Base-by-base conservation (phyloP, 1,284 basidiomycete species). In the Omphalotus olearius region DNA sequence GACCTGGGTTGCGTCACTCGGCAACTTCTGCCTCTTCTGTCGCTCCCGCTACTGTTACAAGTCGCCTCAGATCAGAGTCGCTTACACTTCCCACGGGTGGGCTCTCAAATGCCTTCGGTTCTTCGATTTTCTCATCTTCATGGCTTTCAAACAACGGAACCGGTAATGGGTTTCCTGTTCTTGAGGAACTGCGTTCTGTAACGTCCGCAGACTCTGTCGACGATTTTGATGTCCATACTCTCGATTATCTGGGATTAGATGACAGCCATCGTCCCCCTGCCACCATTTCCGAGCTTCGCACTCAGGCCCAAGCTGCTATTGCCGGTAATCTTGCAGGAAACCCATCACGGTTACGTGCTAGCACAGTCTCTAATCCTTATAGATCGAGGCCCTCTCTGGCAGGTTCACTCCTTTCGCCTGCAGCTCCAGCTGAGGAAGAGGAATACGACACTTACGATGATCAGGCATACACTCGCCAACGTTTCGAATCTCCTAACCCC, bases 231-330 rank as follows among this genome's bases (percentile, higher is more conserved):
- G 90, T 94, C 46, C 89, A 93, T 63, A 97, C 94, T 23, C 79
- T 98, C 57, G 93, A 95, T 68, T 97, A 97, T 66, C 87, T 98
- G 48, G 94, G 94, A 42, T 78, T 98, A 59, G 94, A 94, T 60
- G 90, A 92, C 56, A 73, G 70, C 52, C 76, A 77, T 58, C 77
- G 80, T 51, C 79, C 78, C 54, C 82, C 84, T 3, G 91, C 89
- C 9, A 92, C 88, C 46, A 83, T 93, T 56, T 83, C 88, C 14
- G 92, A 93, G 68, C 74, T 93, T 54, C 84, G 88, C 58, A 89
- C 80, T 58, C 92, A 93, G 66, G 88, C 89, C 39, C 92, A 93
- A 67, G 86, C 88, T 35, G 91, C 88, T 36, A 92, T 95, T 61
- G 86, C 88, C 30, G 86, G 85, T 41, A 90, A 90, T 62, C 69